Base-by-base conservation (phyloP, 2,329 filamentous ascomycete species). In the Fusarium siculi region DNA sequence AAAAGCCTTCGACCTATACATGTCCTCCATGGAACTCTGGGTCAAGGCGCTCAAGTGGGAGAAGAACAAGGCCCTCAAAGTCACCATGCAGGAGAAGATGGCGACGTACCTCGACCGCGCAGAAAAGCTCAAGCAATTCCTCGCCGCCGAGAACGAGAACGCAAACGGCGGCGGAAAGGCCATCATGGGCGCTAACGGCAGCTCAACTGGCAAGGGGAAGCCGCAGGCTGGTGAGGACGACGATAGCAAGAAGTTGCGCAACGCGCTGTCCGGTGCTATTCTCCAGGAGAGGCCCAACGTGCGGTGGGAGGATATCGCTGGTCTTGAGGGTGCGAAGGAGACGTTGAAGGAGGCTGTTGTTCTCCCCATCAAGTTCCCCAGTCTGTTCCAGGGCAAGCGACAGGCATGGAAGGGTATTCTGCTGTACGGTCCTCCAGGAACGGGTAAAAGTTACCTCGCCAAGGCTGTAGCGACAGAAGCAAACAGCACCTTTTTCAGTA, bases 41-140 rank as follows among this genome's bases (percentile, higher is more conserved):
- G 97, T 99, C 93, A 93, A 98, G 70, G 96, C 96, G 39, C 89
- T 99, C 68, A 99, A 99, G 87, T 99, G 96, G 96, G 96, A 99
- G 86, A 99, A 98, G 89, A 98, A 98, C 85, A 91, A 93, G 73
- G 96, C 95, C 78, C 95, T 94, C 73, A 98, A 98, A 87, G 95
- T 97, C 81, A 97, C 97, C 90, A 98, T 99, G 83, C 93, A 96
- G 77, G 91, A 93, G 77, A 98, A 98, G 87, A 95, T 95, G 25
- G 93, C 88, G 78, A 96, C 98, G 81, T 99, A 99, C 87, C 97
- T 99, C 93, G 96, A 98, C 84, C 94, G 96, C 72, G 96, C 96
- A 73, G 96, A 99, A 87, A 98, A 98, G 86, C 90, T 99, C 74
- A 99, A 99, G 84, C 91, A 92, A 63, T 96, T 98, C 81, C 86